Evolutionary conservation across 2,329 filamentous ascomycete species (phyloP).

Genomic region (Tolypocladium guangdongense): DNA sequence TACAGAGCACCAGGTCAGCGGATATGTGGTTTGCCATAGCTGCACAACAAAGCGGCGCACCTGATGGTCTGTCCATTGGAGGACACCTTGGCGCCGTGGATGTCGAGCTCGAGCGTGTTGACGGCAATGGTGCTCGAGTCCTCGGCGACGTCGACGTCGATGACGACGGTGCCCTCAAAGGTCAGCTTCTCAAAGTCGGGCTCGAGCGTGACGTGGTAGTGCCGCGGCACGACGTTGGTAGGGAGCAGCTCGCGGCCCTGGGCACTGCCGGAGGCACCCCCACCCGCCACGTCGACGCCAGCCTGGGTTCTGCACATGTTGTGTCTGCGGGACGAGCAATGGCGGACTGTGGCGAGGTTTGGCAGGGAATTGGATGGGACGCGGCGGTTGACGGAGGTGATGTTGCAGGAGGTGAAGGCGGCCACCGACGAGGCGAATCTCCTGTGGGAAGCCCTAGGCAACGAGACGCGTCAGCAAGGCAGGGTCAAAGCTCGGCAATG

Average conservation of each 20-base stretch:
- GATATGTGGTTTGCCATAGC: background rate
- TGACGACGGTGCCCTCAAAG: conserved; percentile 73
- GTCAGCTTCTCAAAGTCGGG: conserved; percentile 81
- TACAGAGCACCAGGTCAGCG: conserved; percentile 2
- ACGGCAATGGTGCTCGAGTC: conserved; percentile 78
- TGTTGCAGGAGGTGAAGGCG: background rate
- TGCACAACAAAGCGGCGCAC: conserved; percentile 14
- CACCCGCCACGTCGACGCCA: conserved; percentile 21
- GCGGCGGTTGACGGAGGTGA: background rate
- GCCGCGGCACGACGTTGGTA: conserved; percentile 79
- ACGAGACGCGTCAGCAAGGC: background rate
- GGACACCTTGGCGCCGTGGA: conserved; percentile 49
- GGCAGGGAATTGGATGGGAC: background rate
- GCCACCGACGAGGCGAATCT: conserved; percentile 1
- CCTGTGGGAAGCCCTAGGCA: background rate
- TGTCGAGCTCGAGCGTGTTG: conserved; percentile 78
- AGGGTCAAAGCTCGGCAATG: background rate
- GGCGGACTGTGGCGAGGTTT: conserved; percentile 24
- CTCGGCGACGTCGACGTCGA: conserved; percentile 79
- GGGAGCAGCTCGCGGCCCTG: conserved; percentile 69
- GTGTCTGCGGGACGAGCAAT: conserved; percentile 65
- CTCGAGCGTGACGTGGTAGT: conserved; percentile 88
- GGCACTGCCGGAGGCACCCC: conserved; percentile 10
- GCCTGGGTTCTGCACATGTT: conserved; percentile 53
- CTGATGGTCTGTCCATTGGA: conserved; percentile 38